Evolutionary conservation across 106 monocot genomes (phyloP).

Genomic region (Triglochin maritima): DNA sequence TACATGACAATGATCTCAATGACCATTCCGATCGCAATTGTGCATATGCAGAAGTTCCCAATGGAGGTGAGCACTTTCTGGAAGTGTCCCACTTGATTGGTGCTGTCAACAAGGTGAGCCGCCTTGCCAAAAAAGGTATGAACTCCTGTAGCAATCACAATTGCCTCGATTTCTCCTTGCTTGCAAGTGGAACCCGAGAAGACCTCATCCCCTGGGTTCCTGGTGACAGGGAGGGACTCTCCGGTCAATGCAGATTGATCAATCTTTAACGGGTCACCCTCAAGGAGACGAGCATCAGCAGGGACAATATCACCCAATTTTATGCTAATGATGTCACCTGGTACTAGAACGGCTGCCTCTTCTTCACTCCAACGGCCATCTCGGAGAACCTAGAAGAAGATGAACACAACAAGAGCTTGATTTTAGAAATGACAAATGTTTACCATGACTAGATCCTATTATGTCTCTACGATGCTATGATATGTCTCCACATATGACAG

Average conservation of each 20-base stretch:
- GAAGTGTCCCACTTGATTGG: conserved; percentile 87
- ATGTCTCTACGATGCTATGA: too few relatives aligned
- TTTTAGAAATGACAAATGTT: background rate
- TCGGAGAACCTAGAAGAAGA: conserved; percentile 29
- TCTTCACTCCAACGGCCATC: conserved; percentile 45
- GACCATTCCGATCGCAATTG: conserved; percentile 40
- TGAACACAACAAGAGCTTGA: background rate
- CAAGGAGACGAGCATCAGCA: conserved; percentile 55
- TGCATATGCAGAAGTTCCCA: conserved; percentile 66
- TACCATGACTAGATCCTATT: background rate
- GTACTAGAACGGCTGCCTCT: conserved; percentile 42
- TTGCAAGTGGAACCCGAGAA: conserved; percentile 73
- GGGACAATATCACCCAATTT: conserved; percentile 54
- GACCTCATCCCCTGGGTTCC: conserved; percentile 59
- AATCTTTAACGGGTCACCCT: conserved; percentile 57
- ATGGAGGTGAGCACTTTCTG: conserved; percentile 60
- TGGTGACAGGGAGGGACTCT: conserved; percentile 73
- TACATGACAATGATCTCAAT: conserved; percentile 56
- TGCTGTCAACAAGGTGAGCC: conserved; percentile 83
- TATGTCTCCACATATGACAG: too few relatives aligned
- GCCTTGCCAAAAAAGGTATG: conserved; percentile 94
- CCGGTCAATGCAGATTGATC: conserved; percentile 74
- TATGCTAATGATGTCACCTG: conserved; percentile 46
- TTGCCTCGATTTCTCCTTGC: conserved; percentile 52
- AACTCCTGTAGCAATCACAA: conserved; percentile 84